A percentile compares a stretch with the other conserved stretches of the same genome.
These are phyloP conservation scores for Metschnikowia henanensis DNA, from an alignment of 805 yeast species.

Conservation along the genomic window DNA sequence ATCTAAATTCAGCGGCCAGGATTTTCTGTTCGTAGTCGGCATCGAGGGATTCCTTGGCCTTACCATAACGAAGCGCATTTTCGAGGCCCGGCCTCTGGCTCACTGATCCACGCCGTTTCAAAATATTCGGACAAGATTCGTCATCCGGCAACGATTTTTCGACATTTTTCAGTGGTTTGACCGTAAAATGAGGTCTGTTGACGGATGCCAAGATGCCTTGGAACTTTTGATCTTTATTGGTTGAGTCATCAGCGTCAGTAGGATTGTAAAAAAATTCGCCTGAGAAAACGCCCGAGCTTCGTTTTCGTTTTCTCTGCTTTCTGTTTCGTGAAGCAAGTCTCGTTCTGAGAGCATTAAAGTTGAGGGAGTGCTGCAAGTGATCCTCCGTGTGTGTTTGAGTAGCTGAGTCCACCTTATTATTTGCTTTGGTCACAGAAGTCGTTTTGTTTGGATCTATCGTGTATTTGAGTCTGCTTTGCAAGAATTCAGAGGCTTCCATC, in stretches of 20 bases:
- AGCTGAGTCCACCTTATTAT: slow-evolving; percentile 37
- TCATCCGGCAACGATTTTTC: slow-evolving; percentile 8
- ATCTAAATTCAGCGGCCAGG: slow-evolving; percentile 29
- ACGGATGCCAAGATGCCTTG: slow-evolving; percentile 37
- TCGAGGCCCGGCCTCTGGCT: slow-evolving; percentile 14
- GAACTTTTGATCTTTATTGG: slow-evolving; percentile 14
- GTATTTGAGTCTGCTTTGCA: slow-evolving; percentile 35
- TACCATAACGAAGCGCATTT: slow-evolving; percentile 14
- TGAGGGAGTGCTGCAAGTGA: slow-evolving; percentile 29
- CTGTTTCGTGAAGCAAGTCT: slow-evolving; percentile 16
- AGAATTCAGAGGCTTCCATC: slow-evolving; percentile 34
- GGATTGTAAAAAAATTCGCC: slow-evolving; percentile 40
- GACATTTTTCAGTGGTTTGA: neutral
- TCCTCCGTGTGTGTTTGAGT: slow-evolving; percentile 41
- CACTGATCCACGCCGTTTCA: slow-evolving; percentile 6
- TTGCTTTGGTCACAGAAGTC: slow-evolving; percentile 16
- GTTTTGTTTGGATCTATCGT: slow-evolving; percentile 45
- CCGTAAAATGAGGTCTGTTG: slow-evolving; percentile 30
- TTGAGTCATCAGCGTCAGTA: neutral
- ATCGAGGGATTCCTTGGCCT: slow-evolving; percentile 24
- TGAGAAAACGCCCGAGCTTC: slow-evolving; percentile 27
- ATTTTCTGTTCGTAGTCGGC: slow-evolving; percentile 25
- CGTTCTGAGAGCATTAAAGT: slow-evolving; percentile 24
- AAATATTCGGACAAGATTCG: slow-evolving; percentile 1
- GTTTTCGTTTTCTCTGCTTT: slow-evolving; percentile 17